Base-by-base conservation (phyloP, 2,329 filamentous ascomycete genomes). In the Nigrospora osmanthi region DNA sequence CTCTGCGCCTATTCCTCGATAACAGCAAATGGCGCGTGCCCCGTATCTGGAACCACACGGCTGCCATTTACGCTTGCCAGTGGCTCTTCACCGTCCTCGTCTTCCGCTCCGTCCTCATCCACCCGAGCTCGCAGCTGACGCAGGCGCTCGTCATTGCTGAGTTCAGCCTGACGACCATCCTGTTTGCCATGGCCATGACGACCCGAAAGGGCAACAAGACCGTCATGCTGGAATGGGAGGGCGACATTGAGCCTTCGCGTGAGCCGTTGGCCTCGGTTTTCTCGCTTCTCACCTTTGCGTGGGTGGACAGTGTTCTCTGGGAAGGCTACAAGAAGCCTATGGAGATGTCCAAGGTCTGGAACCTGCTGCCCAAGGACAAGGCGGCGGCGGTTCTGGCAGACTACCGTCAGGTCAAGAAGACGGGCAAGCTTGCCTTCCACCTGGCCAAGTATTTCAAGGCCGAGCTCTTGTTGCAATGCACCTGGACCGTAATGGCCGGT, bases 161-260 rank as follows among this genome's bases (percentile, higher is more conserved):
- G 56, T 97, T 97, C 58, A 70, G 72, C 2, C 69, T 97, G 48
- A 80, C 78, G 6, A 83, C 85, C 1, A 61, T 95, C 12, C 75
- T 98, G 12, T 82, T 89, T 43, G 63, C 78, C 38, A 83, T 96
- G 60, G 81, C 88, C 37, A 65, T 94, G 46, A 86, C 83, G 42
- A 94, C 89, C 49, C 82, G 93, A 52, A 93, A 89, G 67, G 93
- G 93, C 38, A 97, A 97, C 65, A 93, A 89, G 65, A 81, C 85
- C 3, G 87, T 98, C 12, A 67, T 90, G 38, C 64, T 97, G 57
- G 89, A 95, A 64, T 90, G 90, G 72, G 90, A 96, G 64, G 88
- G 87, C 49, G 85, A 85, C 31, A 79, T 98, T 42, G 81, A 91
- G 58, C 93, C 93, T 16, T 91, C 90, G 3, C 81, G 78, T 50